Percentiles rank a stretch among this genome's conserved stretches.
Evolutionary conservation across 306 rosid genomes (phyloP).

Genomic region (Argentina anserina): DNA sequence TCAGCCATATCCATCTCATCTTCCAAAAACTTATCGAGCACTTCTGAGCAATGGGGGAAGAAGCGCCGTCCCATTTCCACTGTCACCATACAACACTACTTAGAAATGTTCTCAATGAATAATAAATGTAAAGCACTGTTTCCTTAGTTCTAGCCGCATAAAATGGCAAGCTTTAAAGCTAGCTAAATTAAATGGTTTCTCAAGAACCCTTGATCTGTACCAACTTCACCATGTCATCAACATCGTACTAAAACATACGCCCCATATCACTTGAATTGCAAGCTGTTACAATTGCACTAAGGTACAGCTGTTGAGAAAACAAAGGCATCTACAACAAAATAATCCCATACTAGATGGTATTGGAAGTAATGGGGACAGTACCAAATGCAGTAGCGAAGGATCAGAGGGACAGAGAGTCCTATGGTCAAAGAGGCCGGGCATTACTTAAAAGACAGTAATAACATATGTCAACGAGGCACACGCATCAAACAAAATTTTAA

Average conservation of each 20-base stretch:
- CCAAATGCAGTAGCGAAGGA: background rate
- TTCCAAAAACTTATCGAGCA: slow-evolving; percentile 69
- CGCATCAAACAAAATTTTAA: background rate
- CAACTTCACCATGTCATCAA: background rate
- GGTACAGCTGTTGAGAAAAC: background rate
- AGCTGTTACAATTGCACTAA: background rate
- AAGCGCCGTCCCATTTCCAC: slow-evolving; percentile 78
- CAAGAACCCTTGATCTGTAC: background rate
- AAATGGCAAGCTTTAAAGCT: background rate
- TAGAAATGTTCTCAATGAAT: slow-evolving; percentile 5
- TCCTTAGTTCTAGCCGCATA: slow-evolving; percentile 15
- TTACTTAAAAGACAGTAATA: background rate
- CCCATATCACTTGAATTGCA: background rate
- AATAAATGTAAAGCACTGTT: background rate
- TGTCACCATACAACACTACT: slow-evolving; percentile 29
- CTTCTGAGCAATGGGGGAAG: slow-evolving; percentile 92
- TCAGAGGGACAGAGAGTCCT: background rate
- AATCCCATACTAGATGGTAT: background rate
- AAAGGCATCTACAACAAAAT: background rate
- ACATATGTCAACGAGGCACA: background rate
- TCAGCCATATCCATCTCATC: slow-evolving; percentile 66
- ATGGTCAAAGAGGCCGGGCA: background rate
- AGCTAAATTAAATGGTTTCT: background rate
- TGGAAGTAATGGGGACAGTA: background rate
- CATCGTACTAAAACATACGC: background rate